These are phyloP conservation scores for Gamsiella multidivaricata DNA, from an alignment of 192 early-diverging fungal genomes.

Conservation along the genomic window DNA sequence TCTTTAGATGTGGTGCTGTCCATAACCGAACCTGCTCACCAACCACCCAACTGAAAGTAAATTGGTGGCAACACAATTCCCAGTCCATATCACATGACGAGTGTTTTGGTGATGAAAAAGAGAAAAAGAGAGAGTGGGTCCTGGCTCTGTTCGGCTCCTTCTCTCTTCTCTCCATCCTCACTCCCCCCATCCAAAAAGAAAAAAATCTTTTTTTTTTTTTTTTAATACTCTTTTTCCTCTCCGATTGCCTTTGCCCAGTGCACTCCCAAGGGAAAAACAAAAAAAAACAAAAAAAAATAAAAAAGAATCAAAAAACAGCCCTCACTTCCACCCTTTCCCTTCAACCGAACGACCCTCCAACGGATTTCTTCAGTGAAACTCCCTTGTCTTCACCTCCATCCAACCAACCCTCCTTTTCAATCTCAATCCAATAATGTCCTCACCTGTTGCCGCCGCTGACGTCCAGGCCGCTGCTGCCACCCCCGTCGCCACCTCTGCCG, in stretches of 20 bases:
- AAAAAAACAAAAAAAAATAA: constrained; percentile 15
- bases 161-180: constrained; percentile 10
- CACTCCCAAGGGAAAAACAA: constrained; percentile 19
- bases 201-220: constrained; percentile 14
- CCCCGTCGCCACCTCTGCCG: constrained; percentile 20
- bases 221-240: constrained; percentile 1
- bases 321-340: background rate
- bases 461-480: constrained; percentile 55
- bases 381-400: constrained; percentile 9
- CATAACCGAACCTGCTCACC: background rate
- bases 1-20: background rate
- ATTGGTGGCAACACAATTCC: too few species aligned
- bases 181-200: constrained; percentile 7
- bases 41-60: too few species aligned
- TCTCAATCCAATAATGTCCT: constrained; percentile 39
- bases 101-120: too few species aligned
- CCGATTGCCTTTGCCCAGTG: constrained; percentile 34
- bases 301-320: constrained; percentile 9
- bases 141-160: background rate
- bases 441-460: constrained; percentile 43
- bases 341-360: too few species aligned
- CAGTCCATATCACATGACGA: too few species aligned
- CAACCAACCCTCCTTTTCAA: constrained; percentile 2
- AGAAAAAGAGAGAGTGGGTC: background rate
- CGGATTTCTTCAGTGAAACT: constrained; percentile 1